Conservation (phyloP, 2,329 filamentous ascomycete species). For the Aspergillus hiratsukae region DNA sequence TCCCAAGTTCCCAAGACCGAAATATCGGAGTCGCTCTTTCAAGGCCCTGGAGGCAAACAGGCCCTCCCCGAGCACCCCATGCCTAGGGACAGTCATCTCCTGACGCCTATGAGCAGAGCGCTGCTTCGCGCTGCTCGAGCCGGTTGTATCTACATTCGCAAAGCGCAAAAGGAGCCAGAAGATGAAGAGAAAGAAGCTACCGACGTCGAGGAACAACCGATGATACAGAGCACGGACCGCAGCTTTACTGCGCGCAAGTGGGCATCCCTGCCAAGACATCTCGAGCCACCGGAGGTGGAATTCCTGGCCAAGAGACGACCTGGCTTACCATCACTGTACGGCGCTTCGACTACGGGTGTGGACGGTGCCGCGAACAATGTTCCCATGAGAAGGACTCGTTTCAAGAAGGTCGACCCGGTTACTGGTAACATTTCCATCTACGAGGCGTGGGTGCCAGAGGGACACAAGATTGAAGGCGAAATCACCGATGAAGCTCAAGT, state of each 20-base stretch:
- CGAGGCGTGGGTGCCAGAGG: conserved; percentile 75
- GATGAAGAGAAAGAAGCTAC: conserved; percentile 34
- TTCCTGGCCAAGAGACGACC: conserved; percentile 60
- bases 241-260: conserved; percentile 57
- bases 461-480: conserved; percentile 75
- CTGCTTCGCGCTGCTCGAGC: conserved; percentile 76
- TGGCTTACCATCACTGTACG: conserved; percentile 53
- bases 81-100: conserved; percentile 77
- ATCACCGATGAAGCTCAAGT: conserved; percentile 58
- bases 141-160: conserved; percentile 69
- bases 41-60: conserved; percentile 24
- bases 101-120: conserved; percentile 75
- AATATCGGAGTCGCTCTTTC: conserved; percentile 38
- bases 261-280: conserved; percentile 52
- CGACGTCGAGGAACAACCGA: conserved; percentile 31
- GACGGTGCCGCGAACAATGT: conserved; percentile 32
- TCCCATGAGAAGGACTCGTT: conserved; percentile 72
- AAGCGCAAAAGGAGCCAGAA: conserved; percentile 42
- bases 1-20: conserved; percentile 63
- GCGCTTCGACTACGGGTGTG: conserved; percentile 20
- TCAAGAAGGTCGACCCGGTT: conserved; percentile 70
- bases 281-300: conserved; percentile 56
- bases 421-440: conserved; percentile 77
- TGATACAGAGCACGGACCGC: conserved; percentile 32
- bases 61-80: conserved; percentile 71